phyloP scores from a whole-genome alignment of 805 yeast genomes.

The Clavispora vitiphila region DNA sequence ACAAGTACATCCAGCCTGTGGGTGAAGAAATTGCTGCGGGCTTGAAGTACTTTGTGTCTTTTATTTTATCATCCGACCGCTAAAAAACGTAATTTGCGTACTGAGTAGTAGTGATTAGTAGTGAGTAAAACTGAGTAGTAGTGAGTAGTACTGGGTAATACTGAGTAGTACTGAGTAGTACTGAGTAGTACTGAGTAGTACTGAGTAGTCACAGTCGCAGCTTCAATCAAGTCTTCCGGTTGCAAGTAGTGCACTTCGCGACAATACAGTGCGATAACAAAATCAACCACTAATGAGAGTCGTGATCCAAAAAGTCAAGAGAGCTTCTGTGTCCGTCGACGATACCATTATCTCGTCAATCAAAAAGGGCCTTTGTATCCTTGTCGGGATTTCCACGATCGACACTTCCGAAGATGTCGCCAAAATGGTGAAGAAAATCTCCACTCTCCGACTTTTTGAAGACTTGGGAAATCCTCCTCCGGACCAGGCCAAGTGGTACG shows the following conservation, averaged over 20 bases:
- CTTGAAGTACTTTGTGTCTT: conserved; percentile 53
- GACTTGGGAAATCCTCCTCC: conserved; percentile 44
- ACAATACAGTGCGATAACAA: not conserved
- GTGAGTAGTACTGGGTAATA: too few species aligned
- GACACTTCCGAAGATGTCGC: conserved; percentile 75
- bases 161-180: too few species aligned
- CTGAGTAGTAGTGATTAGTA: too few species aligned
- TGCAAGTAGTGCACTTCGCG: too few species aligned
- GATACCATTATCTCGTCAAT: conserved; percentile 67
- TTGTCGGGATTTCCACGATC: conserved; percentile 77
- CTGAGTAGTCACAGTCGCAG: too few species aligned
- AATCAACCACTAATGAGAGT: conserved; percentile 56
- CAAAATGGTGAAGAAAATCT: conserved; percentile 61
- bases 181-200: too few species aligned
- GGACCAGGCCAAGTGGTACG: conserved; percentile 37
- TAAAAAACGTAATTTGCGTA: not conserved
- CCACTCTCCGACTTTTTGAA: conserved; percentile 69
- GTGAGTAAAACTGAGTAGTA: too few species aligned
- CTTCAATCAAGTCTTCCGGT: too few species aligned
- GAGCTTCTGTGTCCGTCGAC: conserved; percentile 87
- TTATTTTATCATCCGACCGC: conserved; percentile 28
- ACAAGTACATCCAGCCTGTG: conserved; percentile 65
- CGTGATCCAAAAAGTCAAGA: conserved; percentile 83
- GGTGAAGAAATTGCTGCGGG: conserved; percentile 72
- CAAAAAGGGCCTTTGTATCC: conserved; percentile 65